Percentiles rank a stretch among this genome's conserved stretches.
Evolutionary conservation across 176 grass and related monocot species (phyloP).

Genomic region (Oropetium thomaeum): DNA sequence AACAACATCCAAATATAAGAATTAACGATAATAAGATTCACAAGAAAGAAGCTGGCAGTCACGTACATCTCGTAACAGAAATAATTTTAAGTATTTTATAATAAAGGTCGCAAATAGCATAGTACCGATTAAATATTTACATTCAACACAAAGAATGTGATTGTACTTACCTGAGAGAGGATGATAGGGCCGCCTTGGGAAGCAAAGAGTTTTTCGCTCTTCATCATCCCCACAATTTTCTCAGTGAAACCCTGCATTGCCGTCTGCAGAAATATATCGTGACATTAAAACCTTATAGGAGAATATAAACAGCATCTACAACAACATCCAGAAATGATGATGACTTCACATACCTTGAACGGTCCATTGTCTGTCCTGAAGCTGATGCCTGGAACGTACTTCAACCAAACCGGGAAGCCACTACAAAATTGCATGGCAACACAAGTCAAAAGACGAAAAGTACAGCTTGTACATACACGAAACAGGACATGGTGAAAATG

Average conservation of each 20-base stretch:
- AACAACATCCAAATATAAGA: slow-evolving; percentile 1
- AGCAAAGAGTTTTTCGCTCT: slow-evolving; percentile 85
- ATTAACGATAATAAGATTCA: background rate
- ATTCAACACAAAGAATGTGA: slow-evolving; percentile 15
- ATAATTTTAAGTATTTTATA: background rate
- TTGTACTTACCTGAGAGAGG: slow-evolving; percentile 80
- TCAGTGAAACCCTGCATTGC: slow-evolving; percentile 96
- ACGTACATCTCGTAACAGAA: background rate
- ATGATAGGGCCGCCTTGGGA: slow-evolving; percentile 98
- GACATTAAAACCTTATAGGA: slow-evolving; percentile 11
- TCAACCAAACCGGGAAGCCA: slow-evolving; percentile 98
- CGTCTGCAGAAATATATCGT: slow-evolving; percentile 42
- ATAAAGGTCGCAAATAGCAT: background rate
- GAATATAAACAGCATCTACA: background rate
- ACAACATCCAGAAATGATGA: slow-evolving; percentile 31
- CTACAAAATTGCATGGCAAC: slow-evolving; percentile 42
- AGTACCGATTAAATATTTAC: background rate
- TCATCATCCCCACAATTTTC: slow-evolving; percentile 94
- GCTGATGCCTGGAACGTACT: slow-evolving; percentile 98
- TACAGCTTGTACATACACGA: slow-evolving; percentile 17
- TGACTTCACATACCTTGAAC: slow-evolving; percentile 69
- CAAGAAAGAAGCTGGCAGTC: slow-evolving; percentile 2
- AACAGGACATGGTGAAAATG: slow-evolving; percentile 6
- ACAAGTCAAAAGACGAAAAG: slow-evolving; percentile 17
- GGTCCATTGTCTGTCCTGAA: slow-evolving; percentile 98